Percentiles rank a stretch among this genome's conserved stretches.
Conservation (phyloP, 495 filamentous ascomycete species). For the Amorphotheca resinae region DNA sequence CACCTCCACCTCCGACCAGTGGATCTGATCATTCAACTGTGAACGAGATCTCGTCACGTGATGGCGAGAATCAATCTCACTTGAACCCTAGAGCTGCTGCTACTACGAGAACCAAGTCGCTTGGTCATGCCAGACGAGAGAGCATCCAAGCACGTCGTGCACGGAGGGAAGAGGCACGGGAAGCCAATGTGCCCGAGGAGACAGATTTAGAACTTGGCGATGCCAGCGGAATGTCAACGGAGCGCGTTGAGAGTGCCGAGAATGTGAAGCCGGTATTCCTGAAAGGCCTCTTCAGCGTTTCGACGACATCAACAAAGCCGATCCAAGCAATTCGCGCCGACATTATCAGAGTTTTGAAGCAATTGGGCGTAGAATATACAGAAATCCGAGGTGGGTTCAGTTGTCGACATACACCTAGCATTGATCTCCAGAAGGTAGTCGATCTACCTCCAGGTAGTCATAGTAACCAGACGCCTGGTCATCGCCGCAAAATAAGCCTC, state of each 20-base stretch:
- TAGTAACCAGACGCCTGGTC: conserved; percentile 37
- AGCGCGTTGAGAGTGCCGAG: conserved; percentile 42
- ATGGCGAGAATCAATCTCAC: conserved; percentile 22
- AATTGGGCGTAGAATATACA: conserved; percentile 75
- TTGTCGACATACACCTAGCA: conserved; percentile 78
- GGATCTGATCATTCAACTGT: conserved; percentile 59
- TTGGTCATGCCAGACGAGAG: conserved; percentile 81
- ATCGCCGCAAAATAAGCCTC: conserved; percentile 74
- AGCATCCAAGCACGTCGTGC: conserved; percentile 77
- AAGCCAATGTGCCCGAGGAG: conserved; percentile 69
- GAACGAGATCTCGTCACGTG: conserved; percentile 27
- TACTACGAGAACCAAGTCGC: conserved; percentile 69
- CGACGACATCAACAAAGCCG: conserved; percentile 88
- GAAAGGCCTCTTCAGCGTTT: conserved; percentile 95
- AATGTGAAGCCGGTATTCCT: conserved; percentile 85
- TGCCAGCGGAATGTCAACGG: conserved; percentile 38
- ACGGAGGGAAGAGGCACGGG: conserved; percentile 50
- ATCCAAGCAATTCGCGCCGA: conserved; percentile 73
- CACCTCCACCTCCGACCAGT: conserved; percentile 49
- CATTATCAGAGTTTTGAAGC: conserved; percentile 80
- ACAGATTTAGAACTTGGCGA: conserved; percentile 50
- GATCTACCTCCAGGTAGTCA: conserved; percentile 44
- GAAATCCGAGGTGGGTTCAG: conserved; percentile 93
- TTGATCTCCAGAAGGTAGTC: conserved; percentile 63
- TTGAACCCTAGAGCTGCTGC: conserved; percentile 34